These are phyloP conservation scores for Endoconidiophora laricicola DNA, from an alignment of 2,329 filamentous ascomycete genomes.

Conservation along the genomic window DNA sequence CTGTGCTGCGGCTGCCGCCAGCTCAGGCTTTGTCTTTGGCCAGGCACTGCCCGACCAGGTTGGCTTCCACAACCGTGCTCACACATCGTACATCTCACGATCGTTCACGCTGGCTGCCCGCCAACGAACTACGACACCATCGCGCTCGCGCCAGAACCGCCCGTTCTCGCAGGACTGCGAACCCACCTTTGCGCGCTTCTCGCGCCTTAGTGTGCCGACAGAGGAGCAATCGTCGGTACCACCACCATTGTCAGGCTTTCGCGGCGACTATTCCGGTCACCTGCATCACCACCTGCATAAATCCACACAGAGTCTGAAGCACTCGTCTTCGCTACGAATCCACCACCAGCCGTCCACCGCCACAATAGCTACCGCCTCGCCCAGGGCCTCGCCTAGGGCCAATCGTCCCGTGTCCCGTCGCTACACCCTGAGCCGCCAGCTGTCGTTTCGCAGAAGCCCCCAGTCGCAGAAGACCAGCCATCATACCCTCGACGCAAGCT, in stretches of 20 bases:
- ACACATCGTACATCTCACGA: slow-evolving; percentile 9
- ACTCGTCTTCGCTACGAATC: slow-evolving; percentile 9
- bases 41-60: slow-evolving; percentile 24
- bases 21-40: slow-evolving; percentile 42
- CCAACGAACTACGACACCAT: slow-evolving; percentile 4
- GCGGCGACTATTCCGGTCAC: background rate
- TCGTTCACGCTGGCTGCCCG: slow-evolving; percentile 2
- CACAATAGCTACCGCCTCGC: slow-evolving; percentile 10
- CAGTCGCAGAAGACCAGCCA: slow-evolving; percentile 1
- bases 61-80: slow-evolving; percentile 17
- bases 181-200: slow-evolving; percentile 5
- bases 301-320: slow-evolving; percentile 8
- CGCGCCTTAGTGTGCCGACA: slow-evolving; percentile 4
- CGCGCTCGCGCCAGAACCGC: slow-evolving; percentile 3
- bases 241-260: background rate
- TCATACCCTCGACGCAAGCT: slow-evolving; percentile 13
- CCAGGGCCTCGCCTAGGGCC: slow-evolving; percentile 10
- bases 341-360: slow-evolving; percentile 14
- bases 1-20: slow-evolving; percentile 43
- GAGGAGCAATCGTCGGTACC: background rate
- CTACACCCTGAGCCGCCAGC: slow-evolving; percentile 9
- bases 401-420: slow-evolving; percentile 17
- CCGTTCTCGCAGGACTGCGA: slow-evolving; percentile 11
- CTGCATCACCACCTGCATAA: slow-evolving; percentile 2
- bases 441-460: slow-evolving; percentile 9